These are phyloP conservation scores for Phytophthora podocarpi DNA, from an alignment of 352 stramenopile species.

Conservation along the genomic window DNA sequence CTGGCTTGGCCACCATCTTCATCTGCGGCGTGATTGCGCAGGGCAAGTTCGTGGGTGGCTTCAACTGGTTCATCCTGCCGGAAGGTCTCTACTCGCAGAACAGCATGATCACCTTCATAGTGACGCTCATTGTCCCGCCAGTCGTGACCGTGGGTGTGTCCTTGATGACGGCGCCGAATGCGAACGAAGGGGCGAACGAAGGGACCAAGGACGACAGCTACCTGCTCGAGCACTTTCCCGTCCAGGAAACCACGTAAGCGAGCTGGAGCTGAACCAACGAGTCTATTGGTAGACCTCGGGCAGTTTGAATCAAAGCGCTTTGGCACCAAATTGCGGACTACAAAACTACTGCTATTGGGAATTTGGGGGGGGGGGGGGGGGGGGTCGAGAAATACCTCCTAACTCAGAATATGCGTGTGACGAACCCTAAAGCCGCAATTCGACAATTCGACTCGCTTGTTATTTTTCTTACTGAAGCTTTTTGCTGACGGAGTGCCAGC, in stretches of 20 bases:
- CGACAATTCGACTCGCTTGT: too few relatives aligned
- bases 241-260: conserved; percentile 14
- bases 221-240: conserved; percentile 23
- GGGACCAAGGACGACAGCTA: conserved; percentile 25
- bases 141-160: conserved; percentile 62
- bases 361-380: too few relatives aligned
- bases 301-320: too few relatives aligned
- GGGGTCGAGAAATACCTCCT: too few relatives aligned
- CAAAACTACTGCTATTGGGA: too few relatives aligned
- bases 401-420: too few relatives aligned
- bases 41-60: conserved; percentile 72
- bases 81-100: conserved; percentile 77
- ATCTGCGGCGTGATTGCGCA: conserved; percentile 59
- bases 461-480: too few relatives aligned
- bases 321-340: too few relatives aligned
- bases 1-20: conserved; percentile 76
- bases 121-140: conserved; percentile 66
- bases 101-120: conserved; percentile 86
- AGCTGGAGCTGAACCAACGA: too few relatives aligned
- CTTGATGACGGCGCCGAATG: conserved; percentile 37
- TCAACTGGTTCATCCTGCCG: conserved; percentile 78
- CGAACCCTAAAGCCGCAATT: too few relatives aligned
- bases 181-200: conserved; percentile 31
- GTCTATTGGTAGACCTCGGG: too few relatives aligned
- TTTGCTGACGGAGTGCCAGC: too few relatives aligned